A percentile compares a stretch with the other conserved stretches of the same genome.
These are phyloP conservation scores for Penicillium angulare DNA, from an alignment of 495 filamentous ascomycete species.

Conservation along the genomic window DNA sequence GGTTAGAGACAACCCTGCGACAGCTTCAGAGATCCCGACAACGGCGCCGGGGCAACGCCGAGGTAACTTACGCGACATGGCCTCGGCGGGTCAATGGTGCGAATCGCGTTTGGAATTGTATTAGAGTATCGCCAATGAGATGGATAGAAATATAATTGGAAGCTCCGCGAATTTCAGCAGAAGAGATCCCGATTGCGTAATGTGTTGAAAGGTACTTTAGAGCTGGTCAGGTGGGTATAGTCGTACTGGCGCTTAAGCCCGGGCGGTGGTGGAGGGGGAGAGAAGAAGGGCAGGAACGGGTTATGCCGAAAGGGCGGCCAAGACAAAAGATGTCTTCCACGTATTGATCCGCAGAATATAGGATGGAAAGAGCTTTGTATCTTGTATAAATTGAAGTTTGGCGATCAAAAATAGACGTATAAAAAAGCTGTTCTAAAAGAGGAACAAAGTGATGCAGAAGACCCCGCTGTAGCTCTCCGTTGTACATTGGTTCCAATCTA, in stretches of 20 bases:
- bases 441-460: too few species aligned
- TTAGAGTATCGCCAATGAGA: not conserved
- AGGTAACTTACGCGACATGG: conserved; percentile 45
- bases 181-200: conserved; percentile 7
- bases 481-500: not conserved
- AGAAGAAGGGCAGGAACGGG: conserved; percentile 3
- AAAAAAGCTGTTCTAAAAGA: too few species aligned
- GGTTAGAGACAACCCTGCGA: conserved; percentile 10
- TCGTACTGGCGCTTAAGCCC: conserved; percentile 46
- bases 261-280: conserved; percentile 32
- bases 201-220: conserved; percentile 11
- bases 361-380: too few species aligned
- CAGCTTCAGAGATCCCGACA: conserved; percentile 9
- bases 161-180: not conserved
- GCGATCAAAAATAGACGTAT: too few species aligned
- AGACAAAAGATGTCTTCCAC: not conserved
- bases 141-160: not conserved
- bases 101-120: not conserved
- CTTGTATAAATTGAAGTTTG: too few species aligned
- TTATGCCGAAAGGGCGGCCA: not conserved
- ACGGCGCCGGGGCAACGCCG: conserved; percentile 17
- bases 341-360: not conserved
- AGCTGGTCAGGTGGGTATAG: conserved; percentile 22
- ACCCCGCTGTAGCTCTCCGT: not conserved
- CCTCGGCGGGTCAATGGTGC: conserved; percentile 13